A percentile compares a stretch with the other conserved stretches of the same genome.
Evolutionary conservation across 371 early-diverging fungal species (phyloP).

Genomic region (Smittium culicis): DNA sequence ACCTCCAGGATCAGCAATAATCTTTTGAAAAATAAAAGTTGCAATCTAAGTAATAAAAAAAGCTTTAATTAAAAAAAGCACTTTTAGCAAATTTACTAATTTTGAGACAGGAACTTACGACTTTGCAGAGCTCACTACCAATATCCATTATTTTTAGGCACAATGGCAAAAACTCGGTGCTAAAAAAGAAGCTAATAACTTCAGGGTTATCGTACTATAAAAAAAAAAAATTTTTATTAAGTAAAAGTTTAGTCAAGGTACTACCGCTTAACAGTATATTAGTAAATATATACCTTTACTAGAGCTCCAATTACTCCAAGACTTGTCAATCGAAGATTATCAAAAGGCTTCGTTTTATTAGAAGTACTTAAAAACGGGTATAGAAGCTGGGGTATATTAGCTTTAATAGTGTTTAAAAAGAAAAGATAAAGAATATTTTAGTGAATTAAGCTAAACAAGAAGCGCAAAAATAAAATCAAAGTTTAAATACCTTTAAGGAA

Average conservation of each 20-base stretch:
- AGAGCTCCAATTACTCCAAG: constrained; percentile 93
- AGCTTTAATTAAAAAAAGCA: background rate
- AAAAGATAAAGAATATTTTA: no score
- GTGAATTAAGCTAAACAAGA: no score
- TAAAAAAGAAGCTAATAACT: constrained; percentile 84
- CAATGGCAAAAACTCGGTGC: constrained; percentile 96
- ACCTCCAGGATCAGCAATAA: constrained; percentile 88
- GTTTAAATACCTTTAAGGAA: constrained; percentile 41
- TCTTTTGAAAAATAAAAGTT: constrained; percentile 94
- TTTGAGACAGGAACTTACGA: constrained; percentile 36
- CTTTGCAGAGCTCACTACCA: constrained; percentile 90
- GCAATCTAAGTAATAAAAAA: constrained; percentile 32
- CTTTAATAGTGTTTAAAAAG: constrained; percentile 35
- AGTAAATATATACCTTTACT: constrained; percentile 43
- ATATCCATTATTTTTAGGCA: constrained; percentile 97
- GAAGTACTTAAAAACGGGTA: constrained; percentile 97
- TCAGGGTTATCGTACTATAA: constrained; percentile 75
- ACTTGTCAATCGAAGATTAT: constrained; percentile 82
- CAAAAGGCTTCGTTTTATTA: constrained; percentile 84
- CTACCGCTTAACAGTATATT: background rate
- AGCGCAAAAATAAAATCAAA: background rate
- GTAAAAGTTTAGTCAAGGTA: no score
- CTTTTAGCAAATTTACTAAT: background rate
- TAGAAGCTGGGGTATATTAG: constrained; percentile 91
- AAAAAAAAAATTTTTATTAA: no score